Base-by-base conservation (phyloP, 495 filamentous ascomycete species). In the Aspergillus olivimuriae region DNA sequence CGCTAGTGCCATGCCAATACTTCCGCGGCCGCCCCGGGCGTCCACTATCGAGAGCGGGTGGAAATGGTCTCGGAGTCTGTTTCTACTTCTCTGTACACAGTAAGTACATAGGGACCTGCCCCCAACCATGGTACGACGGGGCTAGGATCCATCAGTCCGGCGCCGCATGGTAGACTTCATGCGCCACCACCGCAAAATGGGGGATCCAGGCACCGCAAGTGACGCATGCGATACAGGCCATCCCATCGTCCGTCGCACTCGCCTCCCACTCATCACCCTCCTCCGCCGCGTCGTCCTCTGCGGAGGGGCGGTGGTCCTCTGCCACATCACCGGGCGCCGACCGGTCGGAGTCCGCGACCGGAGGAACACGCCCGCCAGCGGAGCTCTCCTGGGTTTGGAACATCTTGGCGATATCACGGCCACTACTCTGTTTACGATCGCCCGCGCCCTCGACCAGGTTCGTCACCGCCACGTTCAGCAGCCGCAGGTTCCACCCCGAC, bases 381-480 rank as follows among this genome's bases (percentile, higher is more conserved):
- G n/a, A n/a, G n/a, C n/a, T 71, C 23, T 83, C 81, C 54, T 90
- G 85, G 39, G 68, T 66, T 39, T 64, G 73, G 56, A 89, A 86
- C 84, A 89, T 87, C 43, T 61, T 65, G 3, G 69, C 72, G 47
- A 89, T 87, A 53, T 87, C 76, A 10, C 69, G 62, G 8, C 75
- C 72, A 39, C 57, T 68, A 44, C 62, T 66, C 39, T 70, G 72
- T 44, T 72, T 72, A 39, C 66, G 55, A 22, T 70, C 65, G 1
- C 69, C 72, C 2, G 76, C 80, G 15, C 70, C 73, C 45, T 82
- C 76, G 2, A 77, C 72, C 81, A 97, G 90, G 54, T 94, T 90
- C 1, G 86, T 85, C 2, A 88, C 88, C 16, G 86, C 89, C 11
- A 97, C 63, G 54, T 97, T 97, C 39, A 97, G 64, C 31, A 95